Evolutionary conservation across 2,329 filamentous ascomycete species (phyloP).

Genomic region (Colletotrichum salicis): DNA sequence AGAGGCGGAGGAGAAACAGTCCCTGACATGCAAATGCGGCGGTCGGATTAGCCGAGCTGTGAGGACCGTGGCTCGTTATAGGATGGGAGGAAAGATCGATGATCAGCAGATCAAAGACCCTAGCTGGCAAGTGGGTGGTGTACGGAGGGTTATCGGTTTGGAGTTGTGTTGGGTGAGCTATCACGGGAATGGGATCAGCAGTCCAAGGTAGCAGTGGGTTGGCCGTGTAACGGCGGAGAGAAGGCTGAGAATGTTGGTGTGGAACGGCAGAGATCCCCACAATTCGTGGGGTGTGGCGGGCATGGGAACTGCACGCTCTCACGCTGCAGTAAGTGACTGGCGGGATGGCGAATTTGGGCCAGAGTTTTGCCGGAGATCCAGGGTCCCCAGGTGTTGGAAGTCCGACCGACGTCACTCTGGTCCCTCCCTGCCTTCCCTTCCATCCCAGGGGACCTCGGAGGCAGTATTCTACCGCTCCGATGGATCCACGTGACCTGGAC

Average conservation of each 20-base stretch:
- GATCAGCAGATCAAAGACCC: not conserved
- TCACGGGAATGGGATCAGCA: conserved; percentile 28
- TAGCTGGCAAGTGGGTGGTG: not conserved
- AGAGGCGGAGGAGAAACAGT: conserved; percentile 21
- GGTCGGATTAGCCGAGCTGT: not conserved
- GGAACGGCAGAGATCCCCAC: conserved; percentile 19
- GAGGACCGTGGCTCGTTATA: not conserved
- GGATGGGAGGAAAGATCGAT: not conserved
- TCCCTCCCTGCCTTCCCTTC: too few species aligned
- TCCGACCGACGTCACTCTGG: conserved; percentile 25
- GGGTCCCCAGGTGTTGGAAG: conserved; percentile 17
- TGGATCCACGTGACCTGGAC: not conserved
- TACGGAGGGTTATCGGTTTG: not conserved
- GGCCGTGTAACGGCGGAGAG: conserved; percentile 26
- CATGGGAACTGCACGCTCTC: not conserved
- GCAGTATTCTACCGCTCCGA: not conserved
- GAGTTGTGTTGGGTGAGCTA: conserved; percentile 2
- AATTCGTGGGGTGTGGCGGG: conserved; percentile 22
- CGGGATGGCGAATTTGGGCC: not conserved
- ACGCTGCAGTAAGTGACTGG: not conserved
- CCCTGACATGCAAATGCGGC: conserved; percentile 16
- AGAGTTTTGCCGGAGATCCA: conserved; percentile 33
- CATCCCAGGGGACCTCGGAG: not conserved
- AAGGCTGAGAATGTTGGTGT: conserved; percentile 23
- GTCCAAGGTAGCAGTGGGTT: conserved; percentile 15